Base-by-base conservation (phyloP, 2,329 filamentous ascomycete genomes). In the Zymoseptoria ardabiliae region DNA sequence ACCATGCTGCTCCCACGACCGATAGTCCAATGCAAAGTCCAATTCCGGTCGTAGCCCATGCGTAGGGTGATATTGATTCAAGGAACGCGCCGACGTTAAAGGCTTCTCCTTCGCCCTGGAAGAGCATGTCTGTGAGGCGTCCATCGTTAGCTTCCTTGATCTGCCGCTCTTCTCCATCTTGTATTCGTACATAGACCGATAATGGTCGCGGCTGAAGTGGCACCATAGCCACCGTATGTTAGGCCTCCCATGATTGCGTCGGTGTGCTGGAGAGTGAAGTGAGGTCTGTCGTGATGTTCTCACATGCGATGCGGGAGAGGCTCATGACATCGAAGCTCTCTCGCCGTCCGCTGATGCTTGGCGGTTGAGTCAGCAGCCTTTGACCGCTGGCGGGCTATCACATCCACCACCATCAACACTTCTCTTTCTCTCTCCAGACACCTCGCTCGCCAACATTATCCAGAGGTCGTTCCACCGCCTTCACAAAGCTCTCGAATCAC, bases 51-150 rank as follows among this genome's bases (percentile, higher is more conserved):
- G 86, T 87, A 62, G 93, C 94, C 91, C 92, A 99, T 53, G 89
- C 90, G 73, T 93, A 96, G 21, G 94, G 95, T 59, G 94, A 97
- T 69, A 97, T 85, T 64, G 88, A 87, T 78, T 96, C 91, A 76
- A 99, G 86, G 75, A 97, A 97, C 74, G 87, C 87, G 75, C 95
- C 95, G 76, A 97, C 90, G 79, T 99, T 96, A 79, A 99, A 99
- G 61, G 88, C 82, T 82, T 99, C 93, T 73, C 95, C 94, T 75
- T 90, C 91, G 73, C 91, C 91, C 72, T 94, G 95, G 75, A 99
- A 97, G 75, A 99, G 90, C 91, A 99, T 95, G 78, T 99, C 94
- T 99, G 76, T 52, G 21, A 53, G 45, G 35, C 50, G 58, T 53
- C 35, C 51, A 51, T 60, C 48, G 61, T 72, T 66, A 73, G 70